Evolutionary conservation across 768 basidiomycete species (phyloP), one percentile per base, ranked within the genome.

Genomic region (Pleurotus sapidus): DNA sequence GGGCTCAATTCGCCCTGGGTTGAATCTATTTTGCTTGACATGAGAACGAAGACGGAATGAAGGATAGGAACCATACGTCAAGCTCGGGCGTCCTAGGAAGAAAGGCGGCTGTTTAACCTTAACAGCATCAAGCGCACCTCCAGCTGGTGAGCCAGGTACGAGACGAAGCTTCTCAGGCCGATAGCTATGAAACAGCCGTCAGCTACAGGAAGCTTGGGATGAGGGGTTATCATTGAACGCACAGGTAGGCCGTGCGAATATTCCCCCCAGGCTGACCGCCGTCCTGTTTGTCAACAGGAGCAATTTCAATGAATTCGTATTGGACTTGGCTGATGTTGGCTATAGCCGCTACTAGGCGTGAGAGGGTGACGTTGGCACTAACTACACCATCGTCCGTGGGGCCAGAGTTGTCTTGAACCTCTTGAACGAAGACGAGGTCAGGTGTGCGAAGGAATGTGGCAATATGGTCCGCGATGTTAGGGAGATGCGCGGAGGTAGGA

Each of bases 191-290:
- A 57, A 23, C 23, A 61, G 27, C 15, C 14, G 24, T 18, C 14
- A 24, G 46, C 23, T 3, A 48, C 17, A 48, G 39, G 17, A 53
- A 43, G 38, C 20, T 6, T 12, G 14, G 27, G 3, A 20, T 9
- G 20, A 20, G 20, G 55, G 17, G 23, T 46, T 20, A 38, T 25
- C n/a, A 27, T 38, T 47, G 49, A 14, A 63, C 76, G 62, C 63
- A 83, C 78, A 86, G 61, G 61, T 80, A 85, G 3, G 78, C 84
- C 51, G 79, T 76, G 40, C 84, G 75, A 59, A 86, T 87, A 61
- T 87, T 87, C 37, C 83, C 84, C 18, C 86, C 86, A 6, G 82
- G 82, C 56, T 78, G 64, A 4, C 85, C 86, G 24, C 86, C 86
- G 60, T 87, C 86, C 64, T 78, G 67, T 27, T 73, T 74, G 57